phyloP scores from a whole-genome alignment of 768 basidiomycete species.

The Lactifluus rugatus region DNA sequence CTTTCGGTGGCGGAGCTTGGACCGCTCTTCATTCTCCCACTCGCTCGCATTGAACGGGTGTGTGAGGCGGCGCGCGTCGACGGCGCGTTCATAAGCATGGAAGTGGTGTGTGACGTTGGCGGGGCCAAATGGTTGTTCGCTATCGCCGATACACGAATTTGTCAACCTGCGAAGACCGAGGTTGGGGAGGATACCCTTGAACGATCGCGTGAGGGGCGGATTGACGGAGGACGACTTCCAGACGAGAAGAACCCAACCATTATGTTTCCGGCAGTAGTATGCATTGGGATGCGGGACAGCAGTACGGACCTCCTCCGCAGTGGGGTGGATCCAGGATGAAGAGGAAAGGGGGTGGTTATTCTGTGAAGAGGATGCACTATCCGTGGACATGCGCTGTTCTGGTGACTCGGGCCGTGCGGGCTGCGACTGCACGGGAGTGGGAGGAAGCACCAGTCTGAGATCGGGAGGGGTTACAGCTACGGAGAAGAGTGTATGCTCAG shows the following conservation, averaged over 20 bases:
- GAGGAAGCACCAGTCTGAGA: conserved; percentile 22
- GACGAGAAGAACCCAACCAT: conserved; percentile 69
- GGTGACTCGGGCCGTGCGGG: conserved; percentile 9
- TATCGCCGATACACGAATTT: conserved; percentile 44
- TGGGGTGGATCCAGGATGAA: conserved; percentile 25
- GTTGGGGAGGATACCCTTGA: conserved; percentile 45
- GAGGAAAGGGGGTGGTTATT: conserved; percentile 20
- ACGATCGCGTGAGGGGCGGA: conserved; percentile 53
- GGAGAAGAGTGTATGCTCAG: conserved; percentile 62
- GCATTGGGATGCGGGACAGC: conserved; percentile 75
- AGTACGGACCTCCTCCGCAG: conserved; percentile 54
- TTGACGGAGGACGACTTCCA: conserved; percentile 56
- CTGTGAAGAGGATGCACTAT: conserved; percentile 9
- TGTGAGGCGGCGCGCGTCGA: conserved; percentile 58
- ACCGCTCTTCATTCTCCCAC: conserved; percentile 45
- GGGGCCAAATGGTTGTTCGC: conserved; percentile 35
- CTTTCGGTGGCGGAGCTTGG: conserved; percentile 48
- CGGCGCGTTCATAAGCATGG: conserved; percentile 60
- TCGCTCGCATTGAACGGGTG: conserved; percentile 47
- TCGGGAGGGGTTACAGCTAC: conserved; percentile 38
- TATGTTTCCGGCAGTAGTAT: conserved; percentile 74
- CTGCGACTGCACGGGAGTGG: conserved; percentile 22
- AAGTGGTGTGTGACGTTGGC: conserved; percentile 71
- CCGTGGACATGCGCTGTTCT: background rate
- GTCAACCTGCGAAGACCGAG: conserved; percentile 38